Conservation (phyloP, 495 filamentous ascomycete species). For the Tuber microsphaerosporum region DNA sequence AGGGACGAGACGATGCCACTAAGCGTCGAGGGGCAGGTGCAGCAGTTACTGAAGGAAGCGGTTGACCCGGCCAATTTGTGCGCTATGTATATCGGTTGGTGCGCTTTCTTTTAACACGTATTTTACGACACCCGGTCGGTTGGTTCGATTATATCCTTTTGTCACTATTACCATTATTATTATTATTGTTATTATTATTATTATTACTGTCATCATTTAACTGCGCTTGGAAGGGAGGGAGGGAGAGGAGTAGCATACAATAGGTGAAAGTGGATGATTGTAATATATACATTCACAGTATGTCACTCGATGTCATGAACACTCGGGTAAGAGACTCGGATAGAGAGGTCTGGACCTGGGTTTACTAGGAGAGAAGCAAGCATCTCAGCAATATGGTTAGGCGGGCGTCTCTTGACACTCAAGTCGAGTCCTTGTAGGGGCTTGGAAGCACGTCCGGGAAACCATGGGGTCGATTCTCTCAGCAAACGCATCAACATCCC, state of each 20-base stretch:
- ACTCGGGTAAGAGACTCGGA: background rate
- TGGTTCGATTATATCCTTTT: background rate
- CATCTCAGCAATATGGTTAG: background rate
- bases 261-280: background rate
- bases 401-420: background rate
- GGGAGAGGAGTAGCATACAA: background rate
- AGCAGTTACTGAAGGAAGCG: conserved; percentile 81
- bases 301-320: background rate
- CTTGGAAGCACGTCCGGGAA: background rate
- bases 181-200: background rate
- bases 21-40: conserved; percentile 90
- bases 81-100: conserved; percentile 98
- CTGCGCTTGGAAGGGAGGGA: background rate
- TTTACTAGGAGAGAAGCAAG: background rate
- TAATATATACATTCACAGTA: background rate
- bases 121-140: background rate
- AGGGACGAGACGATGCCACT: conserved; percentile 81
- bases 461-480: background rate
- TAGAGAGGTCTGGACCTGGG: background rate
- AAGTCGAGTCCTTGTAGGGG: background rate
- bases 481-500: background rate
- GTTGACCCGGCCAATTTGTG: conserved; percentile 67
- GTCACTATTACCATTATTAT: background rate
- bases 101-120: conserved; percentile 67
- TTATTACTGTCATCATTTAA: background rate